A percentile compares a stretch with the other conserved stretches of the same genome.
phyloP scores from a whole-genome alignment of 305 asterid genomes.

The Fraxinus nigra region DNA sequence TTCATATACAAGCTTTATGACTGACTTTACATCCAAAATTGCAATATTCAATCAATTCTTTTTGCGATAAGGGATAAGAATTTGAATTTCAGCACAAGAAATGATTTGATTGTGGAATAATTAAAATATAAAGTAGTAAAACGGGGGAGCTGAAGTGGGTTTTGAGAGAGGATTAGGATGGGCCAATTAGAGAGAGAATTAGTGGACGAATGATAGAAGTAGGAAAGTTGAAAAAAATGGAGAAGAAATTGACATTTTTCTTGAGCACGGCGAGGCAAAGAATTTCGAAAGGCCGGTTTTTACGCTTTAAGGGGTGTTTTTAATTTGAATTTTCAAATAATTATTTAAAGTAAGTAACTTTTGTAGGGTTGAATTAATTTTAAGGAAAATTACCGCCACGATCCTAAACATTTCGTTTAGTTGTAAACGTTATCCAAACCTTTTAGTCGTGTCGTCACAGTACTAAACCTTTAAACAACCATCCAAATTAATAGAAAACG shows the following conservation, averaged over 20 bases:
- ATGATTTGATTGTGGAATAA: conserved; percentile 8
- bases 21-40: background rate
- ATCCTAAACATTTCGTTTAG: no score
- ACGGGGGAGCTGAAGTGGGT: background rate
- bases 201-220: background rate
- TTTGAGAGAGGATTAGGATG: conserved; percentile 22
- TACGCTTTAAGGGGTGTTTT: background rate
- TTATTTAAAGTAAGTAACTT: no score
- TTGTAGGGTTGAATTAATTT: no score
- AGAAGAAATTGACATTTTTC: background rate
- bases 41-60: background rate
- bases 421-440: no score
- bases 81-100: conserved; percentile 2
- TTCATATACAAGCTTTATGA: background rate
- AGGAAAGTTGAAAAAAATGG: conserved; percentile 21
- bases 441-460: no score
- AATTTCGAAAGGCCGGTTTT: background rate
- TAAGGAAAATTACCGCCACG: no score
- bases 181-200: conserved; percentile 25
- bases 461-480: no score
- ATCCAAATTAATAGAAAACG: no score
- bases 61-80: background rate
- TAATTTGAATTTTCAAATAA: background rate
- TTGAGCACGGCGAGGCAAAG: background rate
- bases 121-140: background rate